phyloP scores from a whole-genome alignment of 129 eudicot genomes.

The Centella asiatica region DNA sequence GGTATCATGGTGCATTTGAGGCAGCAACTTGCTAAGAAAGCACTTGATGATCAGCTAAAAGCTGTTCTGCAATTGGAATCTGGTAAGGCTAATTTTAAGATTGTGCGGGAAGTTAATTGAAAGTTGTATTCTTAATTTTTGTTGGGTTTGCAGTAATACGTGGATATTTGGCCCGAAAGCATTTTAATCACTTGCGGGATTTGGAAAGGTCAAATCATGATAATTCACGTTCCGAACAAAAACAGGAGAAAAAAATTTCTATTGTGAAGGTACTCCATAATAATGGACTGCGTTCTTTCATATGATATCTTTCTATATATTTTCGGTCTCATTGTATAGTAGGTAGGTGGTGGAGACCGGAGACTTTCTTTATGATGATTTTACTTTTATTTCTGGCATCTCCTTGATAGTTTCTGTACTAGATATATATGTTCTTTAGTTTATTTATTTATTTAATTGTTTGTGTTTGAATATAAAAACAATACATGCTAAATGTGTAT shows the following conservation, averaged over 20 bases:
- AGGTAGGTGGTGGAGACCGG: not conserved
- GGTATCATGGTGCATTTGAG: constrained; percentile 22
- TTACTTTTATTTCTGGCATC: not conserved
- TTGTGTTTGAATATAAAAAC: too few relatives aligned
- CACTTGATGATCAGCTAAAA: constrained; percentile 40
- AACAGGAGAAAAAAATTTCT: constrained; percentile 27
- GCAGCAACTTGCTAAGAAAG: constrained; percentile 26
- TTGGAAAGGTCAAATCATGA: constrained; percentile 24
- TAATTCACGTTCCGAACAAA: constrained; percentile 20
- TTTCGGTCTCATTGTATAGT: not conserved
- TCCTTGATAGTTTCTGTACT: too few relatives aligned
- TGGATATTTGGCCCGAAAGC: constrained; percentile 74
- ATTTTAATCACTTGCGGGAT: constrained; percentile 30
- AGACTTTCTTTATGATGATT: not conserved
- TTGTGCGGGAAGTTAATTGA: not conserved
- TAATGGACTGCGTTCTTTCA: not conserved
- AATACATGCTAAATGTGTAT: too few relatives aligned
- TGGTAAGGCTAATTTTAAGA: constrained; percentile 38
- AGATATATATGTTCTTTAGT: too few relatives aligned
- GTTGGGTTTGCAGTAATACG: constrained; percentile 52
- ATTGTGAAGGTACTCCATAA: constrained; percentile 46
- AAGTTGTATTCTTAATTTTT: not conserved
- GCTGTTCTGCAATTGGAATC: constrained; percentile 77
- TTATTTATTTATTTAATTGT: too few relatives aligned
- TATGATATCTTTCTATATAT: not conserved